Percentiles rank a stretch among this genome's conserved stretches.
phyloP scores from a whole-genome alignment of 208 protist species.

The Trichomonas gallinae region DNA sequence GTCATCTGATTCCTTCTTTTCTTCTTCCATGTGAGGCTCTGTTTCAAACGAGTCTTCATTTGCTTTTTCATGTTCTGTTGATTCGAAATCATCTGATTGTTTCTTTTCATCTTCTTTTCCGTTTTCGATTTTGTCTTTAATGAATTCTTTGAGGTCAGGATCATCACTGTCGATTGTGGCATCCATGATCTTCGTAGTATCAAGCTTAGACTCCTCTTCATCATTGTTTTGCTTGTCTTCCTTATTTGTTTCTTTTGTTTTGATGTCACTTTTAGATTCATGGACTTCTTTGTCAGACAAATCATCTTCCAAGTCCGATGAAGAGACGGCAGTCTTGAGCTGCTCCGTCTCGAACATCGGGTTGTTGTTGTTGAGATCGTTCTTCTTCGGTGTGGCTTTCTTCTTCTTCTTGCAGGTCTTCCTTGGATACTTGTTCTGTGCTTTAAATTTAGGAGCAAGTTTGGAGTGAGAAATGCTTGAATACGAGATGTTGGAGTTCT shows the following conservation, averaged over 20 bases:
- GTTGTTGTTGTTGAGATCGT: background rate
- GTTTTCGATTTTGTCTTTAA: background rate
- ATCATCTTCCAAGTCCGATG: background rate
- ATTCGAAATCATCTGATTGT: background rate
- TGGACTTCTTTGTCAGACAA: background rate
- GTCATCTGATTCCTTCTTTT: background rate
- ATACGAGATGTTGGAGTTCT: background rate
- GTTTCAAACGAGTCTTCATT: background rate
- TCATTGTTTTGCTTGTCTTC: background rate
- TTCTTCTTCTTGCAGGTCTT: background rate
- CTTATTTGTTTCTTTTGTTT: background rate
- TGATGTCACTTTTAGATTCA: background rate
- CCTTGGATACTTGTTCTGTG: background rate
- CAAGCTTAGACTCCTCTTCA: background rate
- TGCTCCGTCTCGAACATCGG: background rate
- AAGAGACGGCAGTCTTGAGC: background rate
- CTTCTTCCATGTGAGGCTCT: background rate
- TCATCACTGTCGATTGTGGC: background rate
- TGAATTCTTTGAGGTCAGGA: background rate
- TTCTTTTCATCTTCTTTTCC: background rate
- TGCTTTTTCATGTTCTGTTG: background rate
- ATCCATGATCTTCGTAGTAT: background rate
- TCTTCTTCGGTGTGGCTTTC: background rate
- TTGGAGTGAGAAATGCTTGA: background rate
- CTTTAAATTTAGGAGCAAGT: background rate